These are phyloP conservation scores for Erodium chrysanthum DNA, from an alignment of 441 rosid genomes.

Conservation along the genomic window DNA sequence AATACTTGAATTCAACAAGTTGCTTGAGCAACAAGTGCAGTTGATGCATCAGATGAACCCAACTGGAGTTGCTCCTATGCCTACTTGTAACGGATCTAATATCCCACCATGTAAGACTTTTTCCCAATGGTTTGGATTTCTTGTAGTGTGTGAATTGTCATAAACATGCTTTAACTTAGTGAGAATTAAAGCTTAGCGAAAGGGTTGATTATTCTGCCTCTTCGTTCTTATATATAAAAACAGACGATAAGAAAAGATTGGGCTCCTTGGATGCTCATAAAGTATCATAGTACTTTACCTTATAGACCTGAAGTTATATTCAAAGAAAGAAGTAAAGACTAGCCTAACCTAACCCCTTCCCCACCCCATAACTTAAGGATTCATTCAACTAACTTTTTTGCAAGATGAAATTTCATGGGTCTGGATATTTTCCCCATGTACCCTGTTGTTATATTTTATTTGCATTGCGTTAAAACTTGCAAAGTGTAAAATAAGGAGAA, in stretches of 20 bases:
- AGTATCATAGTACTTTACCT: background rate
- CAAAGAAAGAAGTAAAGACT: background rate
- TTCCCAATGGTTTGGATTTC: background rate
- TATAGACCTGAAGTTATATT: background rate
- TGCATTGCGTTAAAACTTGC: background rate
- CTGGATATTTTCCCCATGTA: background rate
- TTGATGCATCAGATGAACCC: constrained; percentile 68
- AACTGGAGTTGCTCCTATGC: constrained; percentile 43
- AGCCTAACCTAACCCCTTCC: too few relatives aligned
- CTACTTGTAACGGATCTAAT: constrained; percentile 67
- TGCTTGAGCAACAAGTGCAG: constrained; percentile 79
- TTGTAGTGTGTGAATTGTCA: background rate
- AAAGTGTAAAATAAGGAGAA: background rate
- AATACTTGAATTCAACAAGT: constrained; percentile 83
- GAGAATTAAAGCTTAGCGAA: background rate
- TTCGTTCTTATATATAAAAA: background rate
- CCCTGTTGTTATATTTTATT: background rate
- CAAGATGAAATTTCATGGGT: background rate
- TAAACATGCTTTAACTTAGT: background rate
- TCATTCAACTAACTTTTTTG: background rate
- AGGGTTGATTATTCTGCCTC: background rate
- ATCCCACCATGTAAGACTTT: constrained; percentile 52
- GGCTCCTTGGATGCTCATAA: background rate
- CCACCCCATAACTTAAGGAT: background rate
- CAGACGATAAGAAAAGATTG: background rate